Evolutionary conservation across 768 basidiomycete species (phyloP), one percentile per base, ranked within the genome.

Genomic region (Cubamyces sp.): DNA sequence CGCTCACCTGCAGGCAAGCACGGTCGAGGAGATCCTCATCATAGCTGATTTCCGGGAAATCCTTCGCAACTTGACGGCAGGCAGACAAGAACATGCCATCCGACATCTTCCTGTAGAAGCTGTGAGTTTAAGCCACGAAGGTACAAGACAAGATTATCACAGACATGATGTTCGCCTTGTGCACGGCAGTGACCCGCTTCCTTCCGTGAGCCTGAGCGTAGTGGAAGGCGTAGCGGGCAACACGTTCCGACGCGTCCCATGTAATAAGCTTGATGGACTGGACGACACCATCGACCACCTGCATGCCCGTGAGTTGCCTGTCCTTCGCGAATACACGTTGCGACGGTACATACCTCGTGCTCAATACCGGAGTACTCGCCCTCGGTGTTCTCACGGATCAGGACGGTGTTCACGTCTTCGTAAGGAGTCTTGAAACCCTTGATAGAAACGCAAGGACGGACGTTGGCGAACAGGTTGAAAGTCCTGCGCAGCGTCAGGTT

Each of bases 341-440:
- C 21, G 26, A 40, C 53, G 21, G 54, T 41, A 57, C 77, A 12
- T 62, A 94, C 95, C 86, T 98, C 96, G 76, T 99, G 97, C 77
- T 99, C 97, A 68, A 99, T 98, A 68, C 97, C 97, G 62, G 96
- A 98, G 78, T 99, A 99, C 76, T 99, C 97, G 75, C 97, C 97
- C 78, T 99, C 97, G 9, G 97, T 99, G 77, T 99, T 99, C 81
- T 99, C 97, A 73, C 97, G 94, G 74, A 99, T 99, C 68, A 99
- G 81, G 54, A 98, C 95, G 25, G 94, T 96, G 81, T 99, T 91
- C 66, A 99, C 97, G 71, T 98, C 90, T 74, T 98, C 96, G 72
- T 99, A 98, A 1, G 96, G 91, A 0, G 97, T 99, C 81, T 97
- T 97, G 84, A 89, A 98, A 28, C 97, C 97, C 75, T 93, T 80